phyloP scores from a whole-genome alignment of 2,329 filamentous ascomycete genomes.

The Ophioceras dolichostomum region DNA sequence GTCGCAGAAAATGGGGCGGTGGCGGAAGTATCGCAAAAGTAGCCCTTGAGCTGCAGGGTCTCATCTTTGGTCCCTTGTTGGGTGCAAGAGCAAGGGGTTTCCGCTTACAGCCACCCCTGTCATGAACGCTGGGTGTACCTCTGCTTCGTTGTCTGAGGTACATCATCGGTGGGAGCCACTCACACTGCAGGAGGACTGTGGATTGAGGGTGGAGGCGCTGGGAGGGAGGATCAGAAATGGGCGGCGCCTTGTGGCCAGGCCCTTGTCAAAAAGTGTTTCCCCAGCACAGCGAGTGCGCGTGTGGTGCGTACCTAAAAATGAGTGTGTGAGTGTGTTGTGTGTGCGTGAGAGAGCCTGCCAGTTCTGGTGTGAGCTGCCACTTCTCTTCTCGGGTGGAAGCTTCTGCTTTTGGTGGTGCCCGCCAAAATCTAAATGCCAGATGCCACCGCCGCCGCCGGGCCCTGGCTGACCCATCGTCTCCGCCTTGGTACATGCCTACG shows the following conservation, averaged over 20 bases:
- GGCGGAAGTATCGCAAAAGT: slow-evolving; percentile 2
- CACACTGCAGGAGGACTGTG: neutral
- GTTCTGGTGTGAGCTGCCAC: slow-evolving; percentile 1
- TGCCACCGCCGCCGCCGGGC: too few species aligned
- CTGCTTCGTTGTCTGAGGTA: neutral
- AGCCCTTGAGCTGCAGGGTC: slow-evolving; percentile 2
- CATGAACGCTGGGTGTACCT: neutral
- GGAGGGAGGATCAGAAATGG: slow-evolving; percentile 2
- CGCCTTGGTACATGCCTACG: slow-evolving; percentile 4
- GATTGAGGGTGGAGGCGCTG: slow-evolving; percentile 4
- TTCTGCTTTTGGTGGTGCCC: slow-evolving; percentile 1
- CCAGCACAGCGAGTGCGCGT: neutral
- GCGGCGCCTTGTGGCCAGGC: slow-evolving; percentile 3
- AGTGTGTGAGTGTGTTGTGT: too few species aligned
- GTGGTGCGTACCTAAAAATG: too few species aligned
- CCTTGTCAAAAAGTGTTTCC: too few species aligned
- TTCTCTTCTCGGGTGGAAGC: too few species aligned
- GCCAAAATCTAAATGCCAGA: neutral
- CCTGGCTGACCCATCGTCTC: slow-evolving; percentile 4
- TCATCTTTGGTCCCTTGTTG: slow-evolving; percentile 1
- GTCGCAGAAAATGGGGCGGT: too few species aligned
- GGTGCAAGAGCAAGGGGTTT: slow-evolving; percentile 25
- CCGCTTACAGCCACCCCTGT: neutral
- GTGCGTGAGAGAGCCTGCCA: neutral
- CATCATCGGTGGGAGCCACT: neutral